Evolutionary conservation across 371 early-diverging fungal species (phyloP).

Genomic region (Mucor sp.): DNA sequence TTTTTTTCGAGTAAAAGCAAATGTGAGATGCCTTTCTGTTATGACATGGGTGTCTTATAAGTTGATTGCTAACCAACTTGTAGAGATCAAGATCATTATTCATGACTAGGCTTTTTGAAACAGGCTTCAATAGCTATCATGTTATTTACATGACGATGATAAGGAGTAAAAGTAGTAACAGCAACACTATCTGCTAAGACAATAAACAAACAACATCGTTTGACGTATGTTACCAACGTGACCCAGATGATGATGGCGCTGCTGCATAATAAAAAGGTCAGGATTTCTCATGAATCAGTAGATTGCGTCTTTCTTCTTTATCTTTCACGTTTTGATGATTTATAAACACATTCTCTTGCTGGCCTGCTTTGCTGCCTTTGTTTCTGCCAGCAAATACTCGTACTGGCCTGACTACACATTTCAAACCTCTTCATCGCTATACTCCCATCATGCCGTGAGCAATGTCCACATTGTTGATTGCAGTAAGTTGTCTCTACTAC

Average conservation of each 20-base stretch:
- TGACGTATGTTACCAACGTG: conserved; percentile 2
- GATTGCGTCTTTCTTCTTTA: not conserved
- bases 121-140: not conserved
- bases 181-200: not conserved
- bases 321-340: not conserved
- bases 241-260: not conserved
- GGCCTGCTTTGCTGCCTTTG: not conserved
- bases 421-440: not conserved
- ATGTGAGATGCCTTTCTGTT: not conserved
- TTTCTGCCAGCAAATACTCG: not conserved
- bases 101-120: not conserved
- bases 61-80: not conserved
- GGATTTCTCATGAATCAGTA: not conserved
- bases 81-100: not conserved
- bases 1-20: no score
- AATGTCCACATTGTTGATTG: conserved; percentile 6
- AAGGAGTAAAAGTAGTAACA: not conserved
- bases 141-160: not conserved
- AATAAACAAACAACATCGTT: not conserved
- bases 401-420: conserved; percentile 2
- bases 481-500: conserved; percentile 3
- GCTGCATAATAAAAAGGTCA: not conserved
- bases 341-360: not conserved
- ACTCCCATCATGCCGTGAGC: not conserved
- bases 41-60: not conserved